Percentiles rank a stretch among this genome's conserved stretches.
Conservation (phyloP, 1,284 basidiomycete genomes). For the Ceratobasidium sp. region DNA sequence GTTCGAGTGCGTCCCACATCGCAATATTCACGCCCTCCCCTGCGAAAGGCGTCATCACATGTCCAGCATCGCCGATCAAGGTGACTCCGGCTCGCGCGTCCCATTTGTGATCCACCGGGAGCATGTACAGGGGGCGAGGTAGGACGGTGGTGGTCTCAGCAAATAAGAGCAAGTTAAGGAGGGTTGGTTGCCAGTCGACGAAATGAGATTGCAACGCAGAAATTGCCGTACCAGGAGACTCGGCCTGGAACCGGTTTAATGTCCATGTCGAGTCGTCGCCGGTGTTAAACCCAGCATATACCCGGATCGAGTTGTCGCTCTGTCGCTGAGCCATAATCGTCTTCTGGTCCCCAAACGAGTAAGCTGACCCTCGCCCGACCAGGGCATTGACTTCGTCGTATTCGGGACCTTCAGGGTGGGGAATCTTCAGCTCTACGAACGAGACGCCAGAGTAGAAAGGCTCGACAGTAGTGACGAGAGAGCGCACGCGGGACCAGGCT, state of each 20-base stretch:
- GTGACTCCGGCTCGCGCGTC: slow-evolving; percentile 46
- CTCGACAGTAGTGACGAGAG: slow-evolving; percentile 54
- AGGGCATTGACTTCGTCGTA: slow-evolving; percentile 53
- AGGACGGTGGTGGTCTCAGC: slow-evolving; percentile 51
- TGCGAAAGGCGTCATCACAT: slow-evolving; percentile 64
- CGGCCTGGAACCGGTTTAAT: slow-evolving; percentile 43
- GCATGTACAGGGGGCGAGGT: slow-evolving; percentile 53
- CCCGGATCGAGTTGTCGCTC: slow-evolving; percentile 54
- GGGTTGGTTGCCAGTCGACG: slow-evolving; percentile 52
- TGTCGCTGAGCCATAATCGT: slow-evolving; percentile 58
- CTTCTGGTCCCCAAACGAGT: slow-evolving; percentile 54
- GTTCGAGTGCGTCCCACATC: slow-evolving; percentile 55
- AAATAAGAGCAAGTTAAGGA: slow-evolving; percentile 52
- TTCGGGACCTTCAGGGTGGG: slow-evolving; percentile 48
- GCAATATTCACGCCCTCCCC: slow-evolving; percentile 64
- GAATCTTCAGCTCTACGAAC: slow-evolving; percentile 55
- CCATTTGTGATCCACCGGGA: slow-evolving; percentile 52
- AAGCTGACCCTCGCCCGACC: slow-evolving; percentile 56
- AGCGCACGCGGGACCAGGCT: slow-evolving; percentile 61
- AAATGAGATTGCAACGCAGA: slow-evolving; percentile 51
- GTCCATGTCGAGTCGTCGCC: slow-evolving; percentile 52
- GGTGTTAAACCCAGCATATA: slow-evolving; percentile 55
- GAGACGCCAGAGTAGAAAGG: slow-evolving; percentile 59
- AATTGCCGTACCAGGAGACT: slow-evolving; percentile 3
- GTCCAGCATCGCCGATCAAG: slow-evolving; percentile 64